Evolutionary conservation across 2,329 filamentous ascomycete genomes (phyloP).

Genomic region (Dactylellina leptospora): DNA sequence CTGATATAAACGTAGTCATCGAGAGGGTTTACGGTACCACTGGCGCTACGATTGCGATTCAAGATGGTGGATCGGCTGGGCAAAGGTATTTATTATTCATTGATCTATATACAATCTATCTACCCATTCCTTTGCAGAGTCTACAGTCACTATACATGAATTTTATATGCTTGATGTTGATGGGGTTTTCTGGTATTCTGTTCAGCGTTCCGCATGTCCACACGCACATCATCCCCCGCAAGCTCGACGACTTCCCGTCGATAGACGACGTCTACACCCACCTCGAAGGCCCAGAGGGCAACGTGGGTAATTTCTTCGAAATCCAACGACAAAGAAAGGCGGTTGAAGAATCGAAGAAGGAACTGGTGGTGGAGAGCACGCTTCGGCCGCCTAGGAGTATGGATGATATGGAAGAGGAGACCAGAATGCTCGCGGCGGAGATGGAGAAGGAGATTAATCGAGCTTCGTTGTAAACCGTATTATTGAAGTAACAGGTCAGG

Average conservation of each 20-base stretch:
- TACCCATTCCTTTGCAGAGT: too few relatives aligned
- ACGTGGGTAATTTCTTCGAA: slow-evolving; percentile 76
- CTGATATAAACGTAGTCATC: too few relatives aligned
- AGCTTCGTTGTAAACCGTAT: neutral
- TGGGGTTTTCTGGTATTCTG: slow-evolving; percentile 2
- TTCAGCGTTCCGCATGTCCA: slow-evolving; percentile 81
- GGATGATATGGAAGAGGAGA: slow-evolving; percentile 83
- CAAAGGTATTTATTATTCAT: slow-evolving; percentile 70
- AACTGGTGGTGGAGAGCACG: slow-evolving; percentile 62
- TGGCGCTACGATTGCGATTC: slow-evolving; percentile 91
- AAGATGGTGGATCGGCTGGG: slow-evolving; percentile 87
- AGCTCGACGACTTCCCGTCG: slow-evolving; percentile 67
- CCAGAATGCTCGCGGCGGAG: slow-evolving; percentile 69
- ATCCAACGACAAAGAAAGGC: slow-evolving; percentile 30
- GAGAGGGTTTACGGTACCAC: slow-evolving; percentile 70
- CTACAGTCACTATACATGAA: too few relatives aligned
- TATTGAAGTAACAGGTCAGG: neutral
- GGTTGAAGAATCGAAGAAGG: slow-evolving; percentile 61
- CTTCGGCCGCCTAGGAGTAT: slow-evolving; percentile 72
- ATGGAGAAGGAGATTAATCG: slow-evolving; percentile 59
- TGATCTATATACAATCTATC: slow-evolving; percentile 25
- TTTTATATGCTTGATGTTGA: too few relatives aligned
- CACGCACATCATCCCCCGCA: slow-evolving; percentile 85
- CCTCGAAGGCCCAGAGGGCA: slow-evolving; percentile 84
- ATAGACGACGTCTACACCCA: slow-evolving; percentile 81